Percentiles rank a stretch among this genome's conserved stretches.
phyloP scores from a whole-genome alignment of 495 filamentous ascomycete genomes.

The Tuber calosporum region DNA sequence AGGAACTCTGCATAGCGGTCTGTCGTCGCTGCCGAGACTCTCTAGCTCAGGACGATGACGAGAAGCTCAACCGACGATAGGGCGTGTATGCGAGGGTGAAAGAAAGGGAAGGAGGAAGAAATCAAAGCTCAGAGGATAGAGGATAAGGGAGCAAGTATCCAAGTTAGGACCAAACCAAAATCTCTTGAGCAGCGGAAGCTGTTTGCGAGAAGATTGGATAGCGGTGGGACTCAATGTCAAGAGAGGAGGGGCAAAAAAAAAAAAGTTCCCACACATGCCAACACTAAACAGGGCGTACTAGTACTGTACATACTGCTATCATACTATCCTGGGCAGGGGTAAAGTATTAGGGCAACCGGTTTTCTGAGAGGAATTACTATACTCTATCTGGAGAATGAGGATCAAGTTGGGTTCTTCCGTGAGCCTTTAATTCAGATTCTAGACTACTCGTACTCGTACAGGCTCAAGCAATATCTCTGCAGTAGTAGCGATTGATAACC shows the following conservation, averaged over 20 bases:
- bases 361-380: too few species aligned
- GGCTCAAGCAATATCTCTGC: too few species aligned
- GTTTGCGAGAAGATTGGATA: not conserved
- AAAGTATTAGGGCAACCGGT: too few species aligned
- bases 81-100: not conserved
- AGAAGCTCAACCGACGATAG: not conserved
- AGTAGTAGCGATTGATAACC: too few species aligned
- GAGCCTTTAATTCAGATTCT: too few species aligned
- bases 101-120: slow-evolving; percentile 7
- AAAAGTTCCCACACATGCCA: too few species aligned
- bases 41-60: not conserved
- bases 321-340: too few species aligned
- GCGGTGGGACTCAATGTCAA: not conserved
- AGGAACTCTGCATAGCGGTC: slow-evolving; percentile 17
- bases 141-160: not conserved
- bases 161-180: not conserved
- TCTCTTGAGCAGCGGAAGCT: not conserved
- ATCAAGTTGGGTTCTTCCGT: too few species aligned
- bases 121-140: not conserved
- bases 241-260: not conserved
- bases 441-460: too few species aligned
- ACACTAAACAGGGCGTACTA: too few species aligned
- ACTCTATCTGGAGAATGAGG: too few species aligned
- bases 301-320: not conserved
- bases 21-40: not conserved